Base-by-base conservation (phyloP, 2,329 filamentous ascomycete species). In the Plenodomus lindquistii region DNA sequence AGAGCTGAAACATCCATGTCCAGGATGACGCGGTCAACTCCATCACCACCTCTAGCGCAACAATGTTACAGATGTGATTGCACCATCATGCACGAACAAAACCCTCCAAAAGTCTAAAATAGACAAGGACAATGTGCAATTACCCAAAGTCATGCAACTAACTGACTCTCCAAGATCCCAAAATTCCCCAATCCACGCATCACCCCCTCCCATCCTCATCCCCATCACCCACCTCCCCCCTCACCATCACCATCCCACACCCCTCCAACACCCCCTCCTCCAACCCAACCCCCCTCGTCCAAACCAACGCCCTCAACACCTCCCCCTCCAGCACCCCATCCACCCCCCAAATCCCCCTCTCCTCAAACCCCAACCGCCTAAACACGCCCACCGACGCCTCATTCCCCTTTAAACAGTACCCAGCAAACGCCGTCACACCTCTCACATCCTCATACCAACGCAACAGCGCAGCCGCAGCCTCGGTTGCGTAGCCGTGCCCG, bases 401-500 rank as follows among this genome's bases (percentile, higher is more conserved):
- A 15, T 66, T 66, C 8, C 48, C 35, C 8, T 48, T 42, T 17
- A 54, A 41, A 21, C 52, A 59, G 37, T 56, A 61, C 8, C 55
- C 61, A 2, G 54, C 46, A 21, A 62, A 54, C 37, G 39, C 37
- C 11, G 22, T 48, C 15, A 37, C 31, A 15, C 52, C 52, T 39
- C 22, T 56, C 24, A 42, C 41, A 11, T 55, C 45, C 13, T 40
- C 38, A 5, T 40, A 55, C 22, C 54, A 45, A 37, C 42, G 31
- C 21, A 62, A 44, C 18, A 60, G 44, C 15, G 36, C 47, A 5
- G 41, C 21, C 7, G 51, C 50, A 19, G 55, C 61, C 37, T 66
- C 63, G 4, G 39, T 55, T 20, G 63, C 63, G 39, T 60, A 65
- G 2, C 62, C 62, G 0, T 54, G 46, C 2, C 63, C 54, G 8